Evolutionary conservation across 495 filamentous ascomycete species (phyloP), one percentile per base, ranked within the genome.

Genomic region (Lasiosphaeria hispida): DNA sequence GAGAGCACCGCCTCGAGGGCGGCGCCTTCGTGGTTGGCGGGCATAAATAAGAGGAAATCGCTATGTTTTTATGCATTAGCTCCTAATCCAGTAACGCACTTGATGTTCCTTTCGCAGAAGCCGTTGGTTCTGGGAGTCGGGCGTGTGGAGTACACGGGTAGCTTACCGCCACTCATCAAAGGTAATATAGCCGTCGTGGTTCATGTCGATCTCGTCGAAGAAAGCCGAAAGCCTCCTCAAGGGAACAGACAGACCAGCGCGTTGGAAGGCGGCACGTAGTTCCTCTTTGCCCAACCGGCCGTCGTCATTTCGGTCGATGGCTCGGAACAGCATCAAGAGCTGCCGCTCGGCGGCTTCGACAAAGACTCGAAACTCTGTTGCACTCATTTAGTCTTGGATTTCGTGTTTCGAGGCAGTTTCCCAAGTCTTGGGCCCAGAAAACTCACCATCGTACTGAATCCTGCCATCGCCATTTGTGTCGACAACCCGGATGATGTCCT

Each of bases 101-200:
- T 30, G 23, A 5, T 30, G n/a, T 30, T 30, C 5, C 23, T 30
- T 30, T 30, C 5, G 23, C 23, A 30, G 23, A 30, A 30, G 23
- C 23, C 23, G 23, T 30, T 5, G 23, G 23, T 30, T 30, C 23
- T 5, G 23, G 23, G 2, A 30, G 23, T 5, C 2, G 23, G 23
- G 23, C 5, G 23, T 2, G 5, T 5, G 23, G 23, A 5, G 23
- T 2, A 30, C n/a, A 30, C 23, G 49, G 38, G 37, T 7, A 34
- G 71, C 84, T 68, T 87, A 97, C 93, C 94, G 89, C 94, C 94
- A 98, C 77, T 98, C 94, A 55, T 89, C 83, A 73, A 94, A 98
- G 42, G 80, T 88, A 60, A 98, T 96, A 53, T 82, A 82, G 13
- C 87, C 95, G 72, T 97, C 93, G 55, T 86, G 81, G 71, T 98